Base-by-base conservation (phyloP, 2,329 filamentous ascomycete genomes). In the Penicillium oxalicum region DNA sequence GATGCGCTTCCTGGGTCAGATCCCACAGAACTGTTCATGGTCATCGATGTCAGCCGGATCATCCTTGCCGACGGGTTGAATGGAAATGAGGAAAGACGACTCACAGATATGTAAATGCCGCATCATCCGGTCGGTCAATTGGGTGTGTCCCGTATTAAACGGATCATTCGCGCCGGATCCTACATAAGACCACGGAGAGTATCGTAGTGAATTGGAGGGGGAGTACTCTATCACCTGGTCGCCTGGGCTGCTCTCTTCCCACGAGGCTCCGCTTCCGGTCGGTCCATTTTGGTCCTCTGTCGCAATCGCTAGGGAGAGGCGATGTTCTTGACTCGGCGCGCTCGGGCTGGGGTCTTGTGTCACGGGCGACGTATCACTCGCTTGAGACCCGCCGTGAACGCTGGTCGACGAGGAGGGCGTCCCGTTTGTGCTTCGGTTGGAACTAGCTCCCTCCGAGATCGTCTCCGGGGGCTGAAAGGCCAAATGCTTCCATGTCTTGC, bases 401-500 rank as follows among this genome's bases (percentile, higher is more conserved):
- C 44, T 35, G n/a, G 44, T 42, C 6, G 43, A 49, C 9, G 49
- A 40, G 5, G 48, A 41, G 29, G 29, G 29, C 29, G 29, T 32
- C 29, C 4, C 7, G 11, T 11, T 32, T 11, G 29, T 11, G 11
- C 11, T 32, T 2, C 40, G 48, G 9, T 48, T 25, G 18, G 53
- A 43, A 24, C 50, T 50, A 12, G 56, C 37, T 9, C 40, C 29
- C 8, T 45, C 50, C 18, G 58, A 40, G 5, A 56, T 50, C 28
- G 57, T 62, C 45, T 65, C 59, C 26, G 62, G 55, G 8, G 63
- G 61, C 34, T 65, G 65, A 43, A 65, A 70, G 34, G 65, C 61
- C 44, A 68, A 48, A 18, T 68, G 62, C 40, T 70, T 70, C 62
- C 63, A 70, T 28, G 65, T 59, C 52, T 68, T 69, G 49, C 57